Base-by-base conservation (phyloP, 2,329 filamentous ascomycete genomes). In the Exophiala aquamarina region DNA sequence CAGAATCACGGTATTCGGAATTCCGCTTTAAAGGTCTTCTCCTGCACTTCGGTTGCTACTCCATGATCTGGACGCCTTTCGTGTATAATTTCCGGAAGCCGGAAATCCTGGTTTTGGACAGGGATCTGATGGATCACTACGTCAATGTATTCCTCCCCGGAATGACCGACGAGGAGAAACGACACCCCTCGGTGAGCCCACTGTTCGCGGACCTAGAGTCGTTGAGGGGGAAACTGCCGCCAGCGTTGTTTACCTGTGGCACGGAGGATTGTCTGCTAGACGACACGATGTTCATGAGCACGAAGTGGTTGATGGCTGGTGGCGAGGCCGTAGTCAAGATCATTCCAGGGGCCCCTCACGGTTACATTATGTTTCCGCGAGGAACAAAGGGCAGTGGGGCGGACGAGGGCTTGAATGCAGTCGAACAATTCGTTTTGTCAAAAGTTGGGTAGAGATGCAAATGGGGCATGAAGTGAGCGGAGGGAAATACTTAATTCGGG, bases 201-300 rank as follows among this genome's bases (percentile, higher is more conserved):
- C 67, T 79, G 29, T 81, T 73, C 57, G 71, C 70, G n/a, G 67
- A 79, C 47, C 36, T 75, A 13, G 60, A 54, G 9, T 47, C 57
- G 20, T 50, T 58, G 64, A 28, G 54, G 14, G 54, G 50, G 3
- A 40, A 57, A 60, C 59, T 80, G 18, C 78, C 77, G n/a, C 70
- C 72, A 1, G 77, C 77, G 6, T 57, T 82, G 26, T 81, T 81
- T 49, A 72, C 72, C 1, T 76, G 73, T 52, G 78, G 79, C 0
- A 80, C 76, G 4, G 70, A 76, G 48, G 78, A 82, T 60, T 69
- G 70, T 10, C 52, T 81, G 47, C 55, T 81, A 1, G 74, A 77
- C 55, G 74, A 77, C 53, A 74, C 66, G 17, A 62, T 77, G 41
- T 63, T 75, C 29, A 81, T 82, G 77, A 68, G 69, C 4, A 65